Evolutionary conservation across 176 grass and related monocot genomes (phyloP), one percentile per base, ranked within the genome.

Genomic region (bread wheat (Triticum aestivum)): DNA sequence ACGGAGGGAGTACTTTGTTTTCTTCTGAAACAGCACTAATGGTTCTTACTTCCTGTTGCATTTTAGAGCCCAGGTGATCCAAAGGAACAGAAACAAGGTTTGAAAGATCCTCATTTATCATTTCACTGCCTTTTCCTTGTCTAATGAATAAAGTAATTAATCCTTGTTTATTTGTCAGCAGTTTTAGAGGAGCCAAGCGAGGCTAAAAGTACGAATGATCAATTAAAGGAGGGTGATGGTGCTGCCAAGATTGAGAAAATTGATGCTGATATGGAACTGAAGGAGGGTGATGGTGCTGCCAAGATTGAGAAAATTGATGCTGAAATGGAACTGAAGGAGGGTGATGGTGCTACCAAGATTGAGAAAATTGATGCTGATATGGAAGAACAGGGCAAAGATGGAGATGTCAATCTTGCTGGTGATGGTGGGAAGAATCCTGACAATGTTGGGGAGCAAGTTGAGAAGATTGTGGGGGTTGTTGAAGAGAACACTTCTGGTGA

Each of bases 21-120:
- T 20, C 51, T 69, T 69, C 33, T 75, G 51, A 62, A 41, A 73
- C 27, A 9, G 17, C 27, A 71, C 76, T 69, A 81, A 78, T 42
- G 20, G 2, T 63, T 61, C 37, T 80, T 8, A 69, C 32, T 70
- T 44, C 18, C 15, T 20, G 35, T 82, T 90, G 71, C 79, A n/a
- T 82, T 88, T 73, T 80, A 95, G 94, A 86, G 83, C 87, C 84
- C 88, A 89, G 18, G 5, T 83, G 87, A 94, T 73, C 85, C 54
- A 51, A 98, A 92, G 85, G 91, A 94, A 67, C 80, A 65, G 80
- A 84, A 54, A 20, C 88, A 90, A 93, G 89, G 93, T 87, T 79
- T 39, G 75, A 33, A 91, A 30, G 15, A 38, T 69, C 37, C 81
- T n/a, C 27, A 68, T 30, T 74, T 69, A 61, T 39, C 21, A 84